Percentiles rank a stretch among this genome's conserved stretches.
These are phyloP conservation scores for Goffeauzyma gilvescens DNA, from an alignment of 768 basidiomycete genomes.

Conservation along the genomic window DNA sequence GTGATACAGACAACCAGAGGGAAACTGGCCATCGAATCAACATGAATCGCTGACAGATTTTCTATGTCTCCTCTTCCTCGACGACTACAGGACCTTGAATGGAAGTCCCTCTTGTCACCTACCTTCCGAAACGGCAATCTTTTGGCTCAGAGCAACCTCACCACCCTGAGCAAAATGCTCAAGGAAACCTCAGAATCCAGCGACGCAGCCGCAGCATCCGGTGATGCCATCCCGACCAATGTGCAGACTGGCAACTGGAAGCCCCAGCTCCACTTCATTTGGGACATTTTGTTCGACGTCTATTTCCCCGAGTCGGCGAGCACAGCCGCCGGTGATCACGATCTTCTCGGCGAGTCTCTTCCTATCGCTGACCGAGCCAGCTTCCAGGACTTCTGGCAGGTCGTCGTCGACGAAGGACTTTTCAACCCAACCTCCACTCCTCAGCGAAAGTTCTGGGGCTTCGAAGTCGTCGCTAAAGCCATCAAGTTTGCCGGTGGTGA, in stretches of 20 bases:
- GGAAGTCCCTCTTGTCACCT: slow-evolving; percentile 47
- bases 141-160: slow-evolving; percentile 53
- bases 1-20: slow-evolving; percentile 9
- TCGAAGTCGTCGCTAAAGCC: slow-evolving; percentile 68
- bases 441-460: slow-evolving; percentile 89
- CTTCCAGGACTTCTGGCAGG: slow-evolving; percentile 76
- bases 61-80: too few relatives aligned
- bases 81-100: slow-evolving; percentile 40
- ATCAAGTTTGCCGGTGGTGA: slow-evolving; percentile 46
- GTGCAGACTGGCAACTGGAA: slow-evolving; percentile 49
- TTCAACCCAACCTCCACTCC: slow-evolving; percentile 67
- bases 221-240: slow-evolving; percentile 14
- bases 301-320: slow-evolving; percentile 42
- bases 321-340: slow-evolving; percentile 4
- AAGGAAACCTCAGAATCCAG: slow-evolving; percentile 45
- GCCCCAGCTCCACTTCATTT: slow-evolving; percentile 77
- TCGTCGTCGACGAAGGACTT: slow-evolving; percentile 79
- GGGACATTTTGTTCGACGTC: slow-evolving; percentile 62
- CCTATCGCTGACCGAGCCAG: slow-evolving; percentile 39
- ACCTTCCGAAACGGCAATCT: slow-evolving; percentile 58
- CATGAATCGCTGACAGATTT: too few relatives aligned
- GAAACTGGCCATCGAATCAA: too few relatives aligned
- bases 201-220: slow-evolving; percentile 38
- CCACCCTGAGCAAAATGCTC: slow-evolving; percentile 51
- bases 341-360: slow-evolving; percentile 21